Base-by-base conservation (phyloP, 169 alveolate species). In the Toxoplasma gondii region DNA sequence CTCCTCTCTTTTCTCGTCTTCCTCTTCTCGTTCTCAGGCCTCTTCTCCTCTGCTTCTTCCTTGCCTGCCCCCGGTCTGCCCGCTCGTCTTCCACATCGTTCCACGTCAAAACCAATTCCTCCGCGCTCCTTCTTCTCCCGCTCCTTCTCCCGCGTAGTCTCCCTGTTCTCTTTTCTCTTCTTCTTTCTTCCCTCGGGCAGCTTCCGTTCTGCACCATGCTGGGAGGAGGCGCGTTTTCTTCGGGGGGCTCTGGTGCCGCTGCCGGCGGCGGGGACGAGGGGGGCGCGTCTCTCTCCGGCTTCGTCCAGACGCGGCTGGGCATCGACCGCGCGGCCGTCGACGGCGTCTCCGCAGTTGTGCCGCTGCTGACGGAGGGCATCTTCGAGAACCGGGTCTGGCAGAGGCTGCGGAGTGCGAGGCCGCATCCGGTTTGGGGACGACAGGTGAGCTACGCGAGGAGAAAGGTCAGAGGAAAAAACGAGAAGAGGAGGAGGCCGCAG, bases 321-420 rank as follows among this genome's bases (percentile, higher is more conserved):
- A 86, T 86, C 80, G 92, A 86, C 92, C 36, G 92, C 22, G 80
- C 92, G 27, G 70, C 81, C 1, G 92, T 86, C 16, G 92, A 86
- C 80, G 53, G 58, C 17, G 92, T 39, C 43, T 58, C 92, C 70
- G 10, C 38, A 17, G 81, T 44, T 53, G 92, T 34, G 10, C 81
- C 92, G n/a, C 80, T 86, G 31, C 27, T 86, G 54, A 34, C 70
- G 9, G 2, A 78, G 9, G 81, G 44, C 39, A 7, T 86, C 29
- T 86, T 22, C 41, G 92, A 53, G 34, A 45, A 53, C 70, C 70
- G 81, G 80, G n/a, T 36, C n/a, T 34, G 43, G 81, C 81, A 19
- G 45, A 29, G 34, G 5, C 44, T n/a, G 24, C 31, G 80, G 10
- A 12, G 80, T 29, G 0, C 12, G 34, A 41, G 54, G 2, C 81